Evolutionary conservation across 202 grass and related monocot genomes (phyloP).

Genomic region (Dendrocalamus latiflorus): DNA sequence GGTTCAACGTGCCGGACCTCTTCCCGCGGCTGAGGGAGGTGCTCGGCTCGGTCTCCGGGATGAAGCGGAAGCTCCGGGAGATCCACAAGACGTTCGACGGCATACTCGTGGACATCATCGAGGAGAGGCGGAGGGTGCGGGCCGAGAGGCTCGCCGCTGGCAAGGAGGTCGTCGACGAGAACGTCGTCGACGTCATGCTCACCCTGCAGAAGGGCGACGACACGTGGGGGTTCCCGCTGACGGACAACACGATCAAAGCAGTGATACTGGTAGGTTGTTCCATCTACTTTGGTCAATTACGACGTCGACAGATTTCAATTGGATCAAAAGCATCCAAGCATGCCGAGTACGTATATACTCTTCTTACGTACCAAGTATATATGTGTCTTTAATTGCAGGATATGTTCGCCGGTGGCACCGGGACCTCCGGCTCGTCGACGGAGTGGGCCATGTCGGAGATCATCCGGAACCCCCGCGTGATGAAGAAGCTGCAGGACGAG

Average conservation of each 20-base stretch:
- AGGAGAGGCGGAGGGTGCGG: conserved; percentile 8
- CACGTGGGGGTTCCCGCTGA: conserved; percentile 11
- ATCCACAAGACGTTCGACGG: conserved; percentile 7
- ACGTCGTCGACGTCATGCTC: conserved; percentile 43
- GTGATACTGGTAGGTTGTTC: conserved; percentile 25
- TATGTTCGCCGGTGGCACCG: conserved; percentile 40
- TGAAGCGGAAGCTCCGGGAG: conserved; percentile 8
- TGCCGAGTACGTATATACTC: no score
- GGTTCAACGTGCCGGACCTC: conserved; percentile 21
- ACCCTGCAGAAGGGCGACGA: conserved; percentile 9
- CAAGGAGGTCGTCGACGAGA: conserved; percentile 36
- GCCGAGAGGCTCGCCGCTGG: not conserved
- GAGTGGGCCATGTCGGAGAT: conserved; percentile 57
- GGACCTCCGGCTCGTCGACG: conserved; percentile 21
- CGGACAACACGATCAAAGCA: conserved; percentile 40
- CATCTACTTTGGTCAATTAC: not conserved
- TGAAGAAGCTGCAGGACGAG: conserved; percentile 41
- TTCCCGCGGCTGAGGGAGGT: conserved; percentile 4
- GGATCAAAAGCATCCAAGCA: not conserved
- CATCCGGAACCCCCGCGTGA: conserved; percentile 21
- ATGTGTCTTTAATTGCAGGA: conserved; percentile 1
- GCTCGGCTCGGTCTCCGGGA: conserved; percentile 8
- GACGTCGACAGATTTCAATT: not conserved
- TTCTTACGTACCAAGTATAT: not conserved
- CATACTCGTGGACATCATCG: conserved; percentile 23